Conservation (phyloP, 1,139 yeast genomes). For the Taphrina deformans region DNA sequence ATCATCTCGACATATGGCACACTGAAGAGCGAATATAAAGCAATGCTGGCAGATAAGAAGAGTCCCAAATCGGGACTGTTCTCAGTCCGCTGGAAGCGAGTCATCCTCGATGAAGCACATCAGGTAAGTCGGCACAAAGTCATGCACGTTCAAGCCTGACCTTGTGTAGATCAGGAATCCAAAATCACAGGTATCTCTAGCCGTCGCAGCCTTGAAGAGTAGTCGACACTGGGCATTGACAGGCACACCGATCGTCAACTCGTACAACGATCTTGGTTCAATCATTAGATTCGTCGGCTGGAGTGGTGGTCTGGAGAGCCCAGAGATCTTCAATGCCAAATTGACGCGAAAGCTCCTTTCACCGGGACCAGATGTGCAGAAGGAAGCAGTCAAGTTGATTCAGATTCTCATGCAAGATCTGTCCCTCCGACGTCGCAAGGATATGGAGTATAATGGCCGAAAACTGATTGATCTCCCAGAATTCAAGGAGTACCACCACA, state of each 20-base stretch:
- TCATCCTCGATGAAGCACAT: constrained; percentile 91
- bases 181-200: constrained; percentile 77
- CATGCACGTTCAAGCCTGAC: too few relatives aligned
- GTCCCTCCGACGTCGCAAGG: constrained; percentile 78
- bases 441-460: constrained; percentile 66
- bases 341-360: constrained; percentile 52
- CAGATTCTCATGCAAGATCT: constrained; percentile 83
- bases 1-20: constrained; percentile 88
- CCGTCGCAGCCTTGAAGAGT: constrained; percentile 65
- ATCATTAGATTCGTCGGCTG: constrained; percentile 77
- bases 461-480: constrained; percentile 77
- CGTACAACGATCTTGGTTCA: constrained; percentile 82
- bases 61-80: constrained; percentile 69
- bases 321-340: constrained; percentile 64
- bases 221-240: constrained; percentile 81
- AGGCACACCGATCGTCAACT: constrained; percentile 91
- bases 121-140: constrained; percentile 52
- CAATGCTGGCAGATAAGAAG: constrained; percentile 30
- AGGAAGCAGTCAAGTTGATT: constrained; percentile 68
- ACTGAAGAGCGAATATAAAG: constrained; percentile 60
- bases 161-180: constrained; percentile 78
- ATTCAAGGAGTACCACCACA: constrained; percentile 45
- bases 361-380: constrained; percentile 13
- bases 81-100: constrained; percentile 71
- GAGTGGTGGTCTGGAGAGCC: constrained; percentile 82